Evolutionary conservation across 495 filamentous ascomycete species (phyloP).

Genomic region (Sphaerosporella brunnea): DNA sequence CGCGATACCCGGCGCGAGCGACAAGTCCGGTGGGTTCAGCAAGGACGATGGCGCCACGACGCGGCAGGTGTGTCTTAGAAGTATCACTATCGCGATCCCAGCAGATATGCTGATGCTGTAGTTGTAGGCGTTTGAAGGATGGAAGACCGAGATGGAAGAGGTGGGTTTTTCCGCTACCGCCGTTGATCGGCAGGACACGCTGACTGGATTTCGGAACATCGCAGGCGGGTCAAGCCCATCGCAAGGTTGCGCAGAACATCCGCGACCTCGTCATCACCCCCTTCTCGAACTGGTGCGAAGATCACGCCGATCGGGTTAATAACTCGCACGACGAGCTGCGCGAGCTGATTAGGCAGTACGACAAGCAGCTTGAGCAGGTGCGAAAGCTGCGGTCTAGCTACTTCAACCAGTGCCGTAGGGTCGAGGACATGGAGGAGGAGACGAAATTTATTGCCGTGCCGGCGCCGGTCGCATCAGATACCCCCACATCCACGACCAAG

Average conservation of each 20-base stretch:
- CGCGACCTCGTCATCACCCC: slow-evolving; percentile 86
- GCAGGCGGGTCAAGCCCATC: slow-evolving; percentile 63
- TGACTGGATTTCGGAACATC: not conserved
- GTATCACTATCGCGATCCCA: not conserved
- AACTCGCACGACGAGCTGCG: slow-evolving; percentile 90
- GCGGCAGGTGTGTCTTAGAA: slow-evolving; percentile 58
- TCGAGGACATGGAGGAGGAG: slow-evolving; percentile 95
- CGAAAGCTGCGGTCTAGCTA: slow-evolving; percentile 88
- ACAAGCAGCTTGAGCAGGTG: slow-evolving; percentile 74
- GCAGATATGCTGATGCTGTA: not conserved
- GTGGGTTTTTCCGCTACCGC: slow-evolving; percentile 10
- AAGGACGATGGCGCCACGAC: slow-evolving; percentile 94
- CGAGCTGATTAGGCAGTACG: slow-evolving; percentile 69
- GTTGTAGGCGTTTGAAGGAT: slow-evolving; percentile 76
- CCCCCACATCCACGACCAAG: slow-evolving; percentile 12
- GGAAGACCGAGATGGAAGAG: slow-evolving; percentile 86
- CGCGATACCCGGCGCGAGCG: slow-evolving; percentile 72
- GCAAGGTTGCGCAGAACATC: slow-evolving; percentile 89
- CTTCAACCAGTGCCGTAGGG: slow-evolving; percentile 93
- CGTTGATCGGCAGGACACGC: not conserved
- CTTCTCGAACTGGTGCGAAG: slow-evolving; percentile 87
- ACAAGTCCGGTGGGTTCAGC: slow-evolving; percentile 63
- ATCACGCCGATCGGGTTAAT: slow-evolving; percentile 76
- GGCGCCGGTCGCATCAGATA: slow-evolving; percentile 29
- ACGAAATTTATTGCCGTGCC: slow-evolving; percentile 94